Evolutionary conservation across 2,329 filamentous ascomycete genomes (phyloP).

Genomic region (Colletotrichum magnum): DNA sequence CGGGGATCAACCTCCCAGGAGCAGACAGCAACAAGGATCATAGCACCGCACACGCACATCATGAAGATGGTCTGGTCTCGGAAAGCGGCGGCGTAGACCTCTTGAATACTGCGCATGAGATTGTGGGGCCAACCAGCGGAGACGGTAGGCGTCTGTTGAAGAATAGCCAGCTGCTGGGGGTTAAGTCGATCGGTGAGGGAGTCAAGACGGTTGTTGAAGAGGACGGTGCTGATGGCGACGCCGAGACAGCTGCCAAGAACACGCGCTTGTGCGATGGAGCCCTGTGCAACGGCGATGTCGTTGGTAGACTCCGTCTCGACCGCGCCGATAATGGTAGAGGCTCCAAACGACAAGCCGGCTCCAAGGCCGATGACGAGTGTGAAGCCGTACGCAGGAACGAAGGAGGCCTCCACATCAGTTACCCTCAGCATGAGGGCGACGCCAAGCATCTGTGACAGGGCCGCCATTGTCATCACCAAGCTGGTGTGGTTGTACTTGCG

Average conservation of each 20-base stretch:
- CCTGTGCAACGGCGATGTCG: constrained; percentile 71
- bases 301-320: constrained; percentile 62
- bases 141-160: constrained; percentile 61
- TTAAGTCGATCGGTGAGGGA: constrained; percentile 55
- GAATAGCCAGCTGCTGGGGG: constrained; percentile 53
- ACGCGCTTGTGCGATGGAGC: constrained; percentile 71
- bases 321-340: constrained; percentile 70
- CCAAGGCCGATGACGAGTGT: constrained; percentile 71
- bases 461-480: constrained; percentile 63
- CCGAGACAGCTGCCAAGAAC: constrained; percentile 73
- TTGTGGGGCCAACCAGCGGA: constrained; percentile 51
- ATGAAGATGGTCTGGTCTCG: constrained; percentile 62
- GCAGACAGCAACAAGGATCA: constrained; percentile 60
- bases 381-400: constrained; percentile 65
- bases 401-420: constrained; percentile 48
- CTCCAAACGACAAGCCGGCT: constrained; percentile 70
- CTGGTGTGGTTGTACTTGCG: constrained; percentile 68
- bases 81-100: constrained; percentile 62
- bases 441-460: constrained; percentile 67
- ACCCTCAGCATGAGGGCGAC: constrained; percentile 65
- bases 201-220: constrained; percentile 65
- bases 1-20: constrained; percentile 60
- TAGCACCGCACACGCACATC: constrained; percentile 58
- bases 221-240: constrained; percentile 70
- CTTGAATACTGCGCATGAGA: constrained; percentile 52